Evolutionary conservation across 1,284 basidiomycete genomes (phyloP).

Genomic region (Sporisorium graminicola): DNA sequence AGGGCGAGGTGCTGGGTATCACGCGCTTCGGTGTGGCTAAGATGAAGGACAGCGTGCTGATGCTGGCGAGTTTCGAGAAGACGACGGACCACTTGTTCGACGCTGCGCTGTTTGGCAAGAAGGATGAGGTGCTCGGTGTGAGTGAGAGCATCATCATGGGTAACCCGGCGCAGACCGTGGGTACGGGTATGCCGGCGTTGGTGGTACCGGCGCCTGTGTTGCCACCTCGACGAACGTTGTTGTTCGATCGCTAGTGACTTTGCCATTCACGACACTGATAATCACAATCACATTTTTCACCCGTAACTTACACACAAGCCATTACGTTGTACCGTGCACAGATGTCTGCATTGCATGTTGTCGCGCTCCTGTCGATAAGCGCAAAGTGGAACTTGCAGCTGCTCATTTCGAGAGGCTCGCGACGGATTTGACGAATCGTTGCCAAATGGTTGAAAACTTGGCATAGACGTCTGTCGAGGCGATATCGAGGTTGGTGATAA

Average conservation of each 20-base stretch:
- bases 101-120: constrained; percentile 95
- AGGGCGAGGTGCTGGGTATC: constrained; percentile 98
- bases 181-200: constrained; percentile 78
- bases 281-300: background rate
- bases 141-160: constrained; percentile 99
- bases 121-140: constrained; percentile 93
- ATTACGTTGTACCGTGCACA: background rate
- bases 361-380: no score
- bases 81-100: constrained; percentile 99
- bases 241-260: constrained; percentile 53
- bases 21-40: constrained; percentile 99
- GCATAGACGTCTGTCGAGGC: constrained; percentile 17
- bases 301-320: background rate
- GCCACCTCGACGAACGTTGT: constrained; percentile 49
- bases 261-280: background rate
- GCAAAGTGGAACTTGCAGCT: no score
- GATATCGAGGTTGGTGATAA: constrained; percentile 26
- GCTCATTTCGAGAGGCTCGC: background rate
- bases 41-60: constrained; percentile 99
- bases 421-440: constrained; percentile 15
- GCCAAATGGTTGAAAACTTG: constrained; percentile 22
- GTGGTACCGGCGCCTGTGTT: constrained; percentile 51
- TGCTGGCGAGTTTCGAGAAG: constrained; percentile 99
- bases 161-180: constrained; percentile 93
- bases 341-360: background rate